Conservation (phyloP, 2,329 filamentous ascomycete genomes). For the Aquanectria penicillioides region DNA sequence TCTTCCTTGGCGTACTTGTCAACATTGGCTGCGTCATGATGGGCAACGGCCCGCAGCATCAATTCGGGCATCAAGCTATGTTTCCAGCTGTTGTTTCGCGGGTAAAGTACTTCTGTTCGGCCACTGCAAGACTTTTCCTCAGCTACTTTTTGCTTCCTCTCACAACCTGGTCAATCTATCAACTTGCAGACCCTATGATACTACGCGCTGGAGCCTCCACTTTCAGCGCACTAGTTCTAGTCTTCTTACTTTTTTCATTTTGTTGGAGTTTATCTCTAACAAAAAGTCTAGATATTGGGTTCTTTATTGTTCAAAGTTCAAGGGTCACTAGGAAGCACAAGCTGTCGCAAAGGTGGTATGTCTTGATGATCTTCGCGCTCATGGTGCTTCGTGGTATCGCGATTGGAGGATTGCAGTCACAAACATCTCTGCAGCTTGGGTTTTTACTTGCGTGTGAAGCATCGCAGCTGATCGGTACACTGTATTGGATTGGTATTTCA, state of each 20-base stretch:
- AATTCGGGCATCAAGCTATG: background rate
- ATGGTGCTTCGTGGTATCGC: constrained; percentile 24
- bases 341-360: constrained; percentile 54
- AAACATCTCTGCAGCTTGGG: constrained; percentile 9
- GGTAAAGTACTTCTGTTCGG: constrained; percentile 47
- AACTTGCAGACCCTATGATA: constrained; percentile 58
- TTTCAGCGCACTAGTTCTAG: constrained; percentile 29
- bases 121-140: constrained; percentile 62
- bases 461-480: constrained; percentile 1
- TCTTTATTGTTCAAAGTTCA: constrained; percentile 56
- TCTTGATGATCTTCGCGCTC: constrained; percentile 10
- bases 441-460: constrained; percentile 19
- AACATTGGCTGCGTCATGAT: constrained; percentile 48
- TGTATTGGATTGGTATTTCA: background rate
- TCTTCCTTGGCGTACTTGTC: constrained; percentile 66
- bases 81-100: constrained; percentile 39
- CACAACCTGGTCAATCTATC: constrained; percentile 76
- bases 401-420: constrained; percentile 22
- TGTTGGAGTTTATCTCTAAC: background rate
- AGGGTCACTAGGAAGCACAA: constrained; percentile 68
- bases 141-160: constrained; percentile 81
- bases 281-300: background rate
- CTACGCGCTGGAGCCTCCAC: constrained; percentile 44
- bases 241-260: constrained; percentile 43
- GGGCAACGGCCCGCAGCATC: constrained; percentile 48